These are phyloP conservation scores for Chalciporus sphaerocephalus DNA, from an alignment of 768 basidiomycete species.

Conservation along the genomic window DNA sequence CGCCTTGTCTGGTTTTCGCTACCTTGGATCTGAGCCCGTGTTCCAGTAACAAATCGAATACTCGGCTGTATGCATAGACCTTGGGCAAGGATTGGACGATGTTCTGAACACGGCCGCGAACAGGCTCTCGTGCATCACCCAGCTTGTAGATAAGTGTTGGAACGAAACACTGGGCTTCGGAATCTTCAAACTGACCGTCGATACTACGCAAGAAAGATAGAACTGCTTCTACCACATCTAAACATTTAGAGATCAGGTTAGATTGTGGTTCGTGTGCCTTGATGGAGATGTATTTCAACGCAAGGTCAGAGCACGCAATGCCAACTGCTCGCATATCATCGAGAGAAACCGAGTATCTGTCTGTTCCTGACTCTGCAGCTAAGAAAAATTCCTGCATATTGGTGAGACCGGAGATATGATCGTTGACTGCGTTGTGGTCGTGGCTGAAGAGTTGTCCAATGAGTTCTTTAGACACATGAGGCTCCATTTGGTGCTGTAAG, in stretches of 20 bases:
- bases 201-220: constrained; percentile 68
- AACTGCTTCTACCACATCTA: constrained; percentile 82
- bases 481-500: constrained; percentile 89
- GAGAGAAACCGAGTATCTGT: constrained; percentile 41
- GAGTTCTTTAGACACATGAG: constrained; percentile 71
- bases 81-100: constrained; percentile 83
- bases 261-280: constrained; percentile 89
- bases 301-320: constrained; percentile 84
- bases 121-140: constrained; percentile 84
- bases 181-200: constrained; percentile 77
- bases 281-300: constrained; percentile 90
- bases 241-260: constrained; percentile 78
- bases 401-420: constrained; percentile 75
- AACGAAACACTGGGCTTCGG: constrained; percentile 83
- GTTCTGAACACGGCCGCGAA: constrained; percentile 73
- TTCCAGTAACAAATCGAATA: constrained; percentile 84
- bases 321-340: constrained; percentile 59
- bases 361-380: constrained; percentile 51
- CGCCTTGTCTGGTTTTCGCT: constrained; percentile 84
- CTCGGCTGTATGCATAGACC: constrained; percentile 88
- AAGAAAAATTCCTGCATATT: constrained; percentile 74
- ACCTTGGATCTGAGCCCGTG: constrained; percentile 88
- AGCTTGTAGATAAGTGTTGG: constrained; percentile 92
- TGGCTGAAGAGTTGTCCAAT: constrained; percentile 82
- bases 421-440: constrained; percentile 93